A percentile compares a stretch with the other conserved stretches of the same genome.
Conservation (phyloP, 169 alveolate species). For the Cryptosporidium meleagridis region DNA sequence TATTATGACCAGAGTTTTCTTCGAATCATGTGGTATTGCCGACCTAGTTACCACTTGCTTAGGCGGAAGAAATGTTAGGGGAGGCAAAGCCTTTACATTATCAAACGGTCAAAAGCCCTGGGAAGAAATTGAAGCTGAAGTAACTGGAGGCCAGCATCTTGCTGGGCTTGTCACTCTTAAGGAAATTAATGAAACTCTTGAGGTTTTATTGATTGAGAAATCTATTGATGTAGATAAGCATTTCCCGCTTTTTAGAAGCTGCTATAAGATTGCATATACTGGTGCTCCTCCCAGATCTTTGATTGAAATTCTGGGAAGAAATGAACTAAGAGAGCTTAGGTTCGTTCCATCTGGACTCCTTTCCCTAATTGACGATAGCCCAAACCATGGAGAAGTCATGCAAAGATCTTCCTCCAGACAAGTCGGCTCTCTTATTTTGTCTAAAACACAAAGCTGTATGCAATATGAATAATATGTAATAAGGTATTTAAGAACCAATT, state of each 20-base stretch:
- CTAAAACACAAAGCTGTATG: slow-evolving; percentile 58
- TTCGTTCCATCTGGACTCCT: slow-evolving; percentile 73
- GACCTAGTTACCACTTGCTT: slow-evolving; percentile 92
- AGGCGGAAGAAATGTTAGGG: slow-evolving; percentile 91
- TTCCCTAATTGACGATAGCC: slow-evolving; percentile 53
- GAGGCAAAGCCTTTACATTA: slow-evolving; percentile 91
- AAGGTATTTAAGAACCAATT: not conserved
- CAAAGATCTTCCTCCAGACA: slow-evolving; percentile 62
- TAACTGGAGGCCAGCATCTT: slow-evolving; percentile 90
- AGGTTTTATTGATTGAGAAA: slow-evolving; percentile 41
- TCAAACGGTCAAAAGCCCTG: slow-evolving; percentile 86
- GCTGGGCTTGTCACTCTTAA: slow-evolving; percentile 59
- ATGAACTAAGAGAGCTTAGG: slow-evolving; percentile 60
- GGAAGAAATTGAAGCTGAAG: slow-evolving; percentile 88
- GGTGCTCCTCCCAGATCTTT: slow-evolving; percentile 49
- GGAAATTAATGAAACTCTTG: slow-evolving; percentile 70
- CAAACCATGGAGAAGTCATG: slow-evolving; percentile 50
- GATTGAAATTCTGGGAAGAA: slow-evolving; percentile 23
- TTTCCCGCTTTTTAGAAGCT: slow-evolving; percentile 58
- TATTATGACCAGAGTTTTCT: slow-evolving; percentile 84
- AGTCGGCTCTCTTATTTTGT: slow-evolving; percentile 52
- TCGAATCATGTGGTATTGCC: slow-evolving; percentile 93
- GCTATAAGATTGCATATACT: slow-evolving; percentile 48
- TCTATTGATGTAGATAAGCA: slow-evolving; percentile 66
- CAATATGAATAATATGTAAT: not conserved